Evolutionary conservation across 2,329 filamentous ascomycete species (phyloP), one percentile per base, ranked within the genome.

Genomic region (Nemania sp.): DNA sequence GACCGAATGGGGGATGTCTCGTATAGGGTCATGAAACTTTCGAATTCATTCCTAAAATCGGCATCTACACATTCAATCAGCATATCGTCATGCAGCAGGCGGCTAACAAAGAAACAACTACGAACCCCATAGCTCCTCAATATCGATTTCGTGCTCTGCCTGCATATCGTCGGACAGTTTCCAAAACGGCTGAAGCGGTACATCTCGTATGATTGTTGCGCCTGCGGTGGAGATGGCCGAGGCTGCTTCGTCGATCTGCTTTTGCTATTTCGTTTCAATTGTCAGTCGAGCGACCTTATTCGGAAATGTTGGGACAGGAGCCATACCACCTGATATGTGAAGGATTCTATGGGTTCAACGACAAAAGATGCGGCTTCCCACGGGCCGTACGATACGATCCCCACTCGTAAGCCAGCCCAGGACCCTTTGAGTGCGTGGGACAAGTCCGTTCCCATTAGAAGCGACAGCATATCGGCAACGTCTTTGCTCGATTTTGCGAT

Each of bases 1-100:
- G 22, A 7, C 3, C 24, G 47, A 15, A 52, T 27, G 20, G 20
- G 2, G n/a, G 22, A 27, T 27, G 7, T 18, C 22, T 27, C 47
- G 47, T 7, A 52, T 3, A 26, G 20, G 22, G 22, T 27, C 47
- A 52, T 27, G 11, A 52, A 27, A 5, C 6, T 52, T 5, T 52
- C 24, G 11, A 52, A 27, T 52, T 26, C 22, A 18, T 52, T 51
- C 45, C 13, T 13, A 20, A 51, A 51, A 22, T 26, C 45, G 22
- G n/a, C 45, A 51, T 26, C 45, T 51, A 51, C 45, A 51, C 5
- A 51, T 6, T 51, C n/a, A 52, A 52, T 41, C 22, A 51, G 22
- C 11, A 22, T 52, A 13, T 41, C 3, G 35, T 15, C 13, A 41
- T 41, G 35, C 3, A 41, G 11, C 5, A 41, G 7, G 35, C 5